These are phyloP conservation scores for Trypanosoma conorhini DNA, from an alignment of 208 protist genomes.

Conservation along the genomic window DNA sequence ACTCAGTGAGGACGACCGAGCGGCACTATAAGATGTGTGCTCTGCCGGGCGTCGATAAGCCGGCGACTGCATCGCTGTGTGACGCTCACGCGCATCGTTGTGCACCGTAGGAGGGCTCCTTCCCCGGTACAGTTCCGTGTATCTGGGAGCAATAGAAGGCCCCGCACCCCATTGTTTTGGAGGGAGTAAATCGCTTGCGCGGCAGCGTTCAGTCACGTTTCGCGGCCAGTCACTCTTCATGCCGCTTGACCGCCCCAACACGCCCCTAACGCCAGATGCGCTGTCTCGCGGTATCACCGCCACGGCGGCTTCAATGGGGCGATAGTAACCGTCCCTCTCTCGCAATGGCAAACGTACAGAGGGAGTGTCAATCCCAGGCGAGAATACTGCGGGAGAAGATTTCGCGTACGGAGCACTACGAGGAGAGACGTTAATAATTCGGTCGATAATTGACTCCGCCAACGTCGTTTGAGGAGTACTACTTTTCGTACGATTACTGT, in stretches of 20 bases:
- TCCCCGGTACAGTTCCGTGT: neutral
- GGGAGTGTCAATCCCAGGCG: constrained; percentile 2
- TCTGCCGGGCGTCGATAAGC: neutral
- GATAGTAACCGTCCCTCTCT: constrained; percentile 18
- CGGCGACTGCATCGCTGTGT: neutral
- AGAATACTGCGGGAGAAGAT: neutral
- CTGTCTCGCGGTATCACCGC: constrained; percentile 16
- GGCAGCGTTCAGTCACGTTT: neutral
- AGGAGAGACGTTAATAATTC: constrained; percentile 10
- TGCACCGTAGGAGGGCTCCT: neutral
- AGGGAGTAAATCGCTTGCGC: neutral
- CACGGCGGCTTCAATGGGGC: constrained; percentile 27
- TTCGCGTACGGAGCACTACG: neutral
- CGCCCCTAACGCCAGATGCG: neutral
- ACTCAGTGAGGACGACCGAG: neutral
- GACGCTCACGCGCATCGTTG: neutral
- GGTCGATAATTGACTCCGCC: constrained; percentile 20
- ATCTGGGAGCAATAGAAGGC: neutral
- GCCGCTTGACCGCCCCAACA: constrained; percentile 9
- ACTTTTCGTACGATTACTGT: neutral
- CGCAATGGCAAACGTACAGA: neutral
- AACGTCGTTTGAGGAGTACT: neutral
- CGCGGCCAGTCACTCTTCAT: constrained; percentile 1
- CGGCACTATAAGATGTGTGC: neutral
- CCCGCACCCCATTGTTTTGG: neutral